phyloP scores from a whole-genome alignment of 108 stramenopile genomes.

The Fragilaria radians region DNA sequence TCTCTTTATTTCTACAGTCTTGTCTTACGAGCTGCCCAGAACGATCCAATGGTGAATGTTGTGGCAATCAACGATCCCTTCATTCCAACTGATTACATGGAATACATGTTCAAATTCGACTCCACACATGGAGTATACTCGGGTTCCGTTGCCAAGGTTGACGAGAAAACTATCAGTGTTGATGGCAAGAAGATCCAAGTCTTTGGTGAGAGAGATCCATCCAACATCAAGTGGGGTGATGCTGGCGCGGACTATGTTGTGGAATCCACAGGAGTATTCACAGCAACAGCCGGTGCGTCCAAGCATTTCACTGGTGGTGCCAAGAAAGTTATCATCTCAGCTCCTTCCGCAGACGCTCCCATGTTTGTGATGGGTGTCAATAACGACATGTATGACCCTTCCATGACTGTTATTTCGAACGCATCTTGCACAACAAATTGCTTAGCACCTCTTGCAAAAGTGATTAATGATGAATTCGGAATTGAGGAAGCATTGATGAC shows the following conservation, averaged over 20 bases:
- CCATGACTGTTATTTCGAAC: constrained; percentile 97
- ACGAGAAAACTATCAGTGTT: constrained; percentile 56
- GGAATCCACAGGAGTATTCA: constrained; percentile 97
- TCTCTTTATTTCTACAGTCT: constrained; percentile 31
- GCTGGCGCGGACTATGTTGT: constrained; percentile 94
- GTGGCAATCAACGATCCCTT: constrained; percentile 97
- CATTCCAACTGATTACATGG: constrained; percentile 85
- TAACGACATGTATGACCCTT: constrained; percentile 74
- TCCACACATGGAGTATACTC: constrained; percentile 88
- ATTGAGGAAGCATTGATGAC: constrained; percentile 97
- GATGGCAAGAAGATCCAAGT: constrained; percentile 81
- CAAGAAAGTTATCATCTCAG: constrained; percentile 98
- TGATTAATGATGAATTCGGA: constrained; percentile 96
- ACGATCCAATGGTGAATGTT: constrained; percentile 85
- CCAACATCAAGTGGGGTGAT: constrained; percentile 89
- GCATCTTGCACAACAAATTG: constrained; percentile 99
- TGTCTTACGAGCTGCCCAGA: constrained; percentile 91
- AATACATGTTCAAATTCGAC: constrained; percentile 94
- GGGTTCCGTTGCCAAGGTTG: constrained; percentile 53
- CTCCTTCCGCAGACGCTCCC: constrained; percentile 94
- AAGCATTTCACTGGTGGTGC: constrained; percentile 90
- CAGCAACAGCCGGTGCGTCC: constrained; percentile 71
- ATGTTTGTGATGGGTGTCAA: constrained; percentile 99
- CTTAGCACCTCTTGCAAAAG: constrained; percentile 97
- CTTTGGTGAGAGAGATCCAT: constrained; percentile 91